These are phyloP conservation scores for Volvox africanus DNA, from an alignment of 139 green algal species.

Conservation along the genomic window DNA sequence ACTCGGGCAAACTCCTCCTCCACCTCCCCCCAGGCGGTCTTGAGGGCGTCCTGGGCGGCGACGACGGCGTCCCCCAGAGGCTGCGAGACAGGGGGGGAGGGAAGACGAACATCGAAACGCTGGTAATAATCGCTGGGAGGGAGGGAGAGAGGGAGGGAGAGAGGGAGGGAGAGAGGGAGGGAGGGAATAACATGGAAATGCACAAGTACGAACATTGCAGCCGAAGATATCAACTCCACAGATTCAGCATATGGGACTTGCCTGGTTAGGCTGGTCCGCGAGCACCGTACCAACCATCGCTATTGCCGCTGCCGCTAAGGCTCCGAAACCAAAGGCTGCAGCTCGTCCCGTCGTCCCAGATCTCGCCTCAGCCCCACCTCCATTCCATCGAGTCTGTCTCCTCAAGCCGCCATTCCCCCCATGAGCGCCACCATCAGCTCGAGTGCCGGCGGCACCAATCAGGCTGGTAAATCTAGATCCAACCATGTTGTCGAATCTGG, in stretches of 20 bases:
- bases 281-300: not conserved
- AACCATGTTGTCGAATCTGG: not conserved
- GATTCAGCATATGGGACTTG: not conserved
- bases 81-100: not conserved
- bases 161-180: not conserved
- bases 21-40: constrained; percentile 27
- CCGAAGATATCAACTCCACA: no score
- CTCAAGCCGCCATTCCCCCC: not conserved
- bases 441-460: not conserved
- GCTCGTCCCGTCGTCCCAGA: no score
- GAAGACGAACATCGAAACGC: not conserved
- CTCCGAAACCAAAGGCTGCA: not conserved
- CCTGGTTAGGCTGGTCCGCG: not conserved
- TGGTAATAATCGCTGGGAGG: not conserved
- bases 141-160: not conserved
- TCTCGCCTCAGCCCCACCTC: not conserved
- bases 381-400: not conserved
- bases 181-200: not conserved
- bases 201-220: no score
- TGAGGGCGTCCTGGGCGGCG: not conserved
- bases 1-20: constrained; percentile 37
- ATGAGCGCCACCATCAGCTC: not conserved
- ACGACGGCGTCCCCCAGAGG: constrained; percentile 6
- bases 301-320: not conserved
- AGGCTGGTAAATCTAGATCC: not conserved